phyloP scores from a whole-genome alignment of 2,329 filamentous ascomycete species.

The Fusarium cicatricum region DNA sequence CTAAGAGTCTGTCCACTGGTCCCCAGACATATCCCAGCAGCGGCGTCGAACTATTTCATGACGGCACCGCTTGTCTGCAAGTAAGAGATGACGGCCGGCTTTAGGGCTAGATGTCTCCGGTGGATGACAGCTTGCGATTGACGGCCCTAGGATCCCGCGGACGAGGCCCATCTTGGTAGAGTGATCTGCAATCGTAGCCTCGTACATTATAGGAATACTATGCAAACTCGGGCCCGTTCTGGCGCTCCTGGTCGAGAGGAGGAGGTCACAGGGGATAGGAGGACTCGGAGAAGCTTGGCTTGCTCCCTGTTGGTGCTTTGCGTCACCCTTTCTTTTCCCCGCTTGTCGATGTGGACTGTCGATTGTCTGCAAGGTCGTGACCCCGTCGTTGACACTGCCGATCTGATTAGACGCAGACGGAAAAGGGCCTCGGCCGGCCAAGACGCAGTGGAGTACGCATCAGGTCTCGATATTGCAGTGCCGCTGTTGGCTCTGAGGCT shows the following conservation, averaged over 20 bases:
- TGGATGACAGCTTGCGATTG: conserved; percentile 12
- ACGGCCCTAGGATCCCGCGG: conserved; percentile 9
- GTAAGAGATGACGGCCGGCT: conserved; percentile 22
- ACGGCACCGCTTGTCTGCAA: conserved; percentile 27
- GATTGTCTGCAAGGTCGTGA: conserved; percentile 21
- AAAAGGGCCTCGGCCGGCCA: conserved; percentile 4
- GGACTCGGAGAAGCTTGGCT: conserved; percentile 5
- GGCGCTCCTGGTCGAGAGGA: not conserved
- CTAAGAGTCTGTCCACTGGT: not conserved
- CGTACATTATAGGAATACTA: not conserved
- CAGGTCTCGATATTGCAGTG: not conserved
- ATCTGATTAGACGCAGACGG: conserved; percentile 32
- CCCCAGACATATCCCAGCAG: conserved; percentile 14
- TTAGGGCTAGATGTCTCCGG: conserved; percentile 28
- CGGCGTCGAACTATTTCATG: conserved; percentile 15
- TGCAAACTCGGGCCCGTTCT: not conserved
- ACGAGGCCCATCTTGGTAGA: conserved; percentile 28
- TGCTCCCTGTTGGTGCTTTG: conserved; percentile 12
- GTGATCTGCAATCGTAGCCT: conserved; percentile 31
- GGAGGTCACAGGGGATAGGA: not conserved
- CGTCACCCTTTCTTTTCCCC: conserved; percentile 24
- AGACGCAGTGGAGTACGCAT: not conserved
- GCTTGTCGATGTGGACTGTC: conserved; percentile 20
- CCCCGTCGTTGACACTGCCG: conserved; percentile 32
- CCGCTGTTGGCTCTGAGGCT: not conserved